Conservation (phyloP, 306 rosid species). For the Medicago ruthenica region DNA sequence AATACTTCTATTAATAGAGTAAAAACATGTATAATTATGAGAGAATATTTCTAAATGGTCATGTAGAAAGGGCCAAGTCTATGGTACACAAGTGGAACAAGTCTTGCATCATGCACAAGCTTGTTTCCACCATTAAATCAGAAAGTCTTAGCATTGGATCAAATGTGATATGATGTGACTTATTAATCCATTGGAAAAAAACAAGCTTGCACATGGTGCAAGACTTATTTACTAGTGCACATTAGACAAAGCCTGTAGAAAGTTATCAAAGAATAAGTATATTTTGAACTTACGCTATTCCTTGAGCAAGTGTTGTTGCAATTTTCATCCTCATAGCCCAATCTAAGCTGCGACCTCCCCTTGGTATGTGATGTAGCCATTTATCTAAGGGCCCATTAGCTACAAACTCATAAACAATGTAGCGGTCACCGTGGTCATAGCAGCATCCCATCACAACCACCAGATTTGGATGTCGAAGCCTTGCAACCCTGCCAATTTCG, state of each 20-base stretch:
- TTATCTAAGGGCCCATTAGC: conserved; percentile 92
- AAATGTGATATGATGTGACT: no score
- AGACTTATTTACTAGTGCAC: no score
- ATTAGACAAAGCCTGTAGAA: background rate
- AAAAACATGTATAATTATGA: conserved; percentile 28
- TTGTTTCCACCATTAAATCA: no score
- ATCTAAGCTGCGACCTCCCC: conserved; percentile 96
- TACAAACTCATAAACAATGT: conserved; percentile 90
- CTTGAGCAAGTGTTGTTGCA: conserved; percentile 93
- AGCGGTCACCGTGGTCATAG: conserved; percentile 97
- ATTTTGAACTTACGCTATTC: conserved; percentile 86
- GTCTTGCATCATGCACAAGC: no score
- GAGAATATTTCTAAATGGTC: conserved; percentile 9
- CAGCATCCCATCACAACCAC: conserved; percentile 98
- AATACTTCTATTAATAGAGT: background rate
- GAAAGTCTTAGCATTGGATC: no score
- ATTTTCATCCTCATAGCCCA: conserved; percentile 96
- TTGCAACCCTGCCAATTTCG: conserved; percentile 92
- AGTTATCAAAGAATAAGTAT: conserved; percentile 21
- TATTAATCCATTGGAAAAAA: no score
- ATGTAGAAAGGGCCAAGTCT: background rate
- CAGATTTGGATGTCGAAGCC: conserved; percentile 90
- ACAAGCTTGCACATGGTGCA: no score
- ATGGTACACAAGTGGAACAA: no score
- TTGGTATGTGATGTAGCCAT: conserved; percentile 96